Evolutionary conservation across 2,329 filamentous ascomycete species (phyloP).

Genomic region (Aspergillus sp.): DNA sequence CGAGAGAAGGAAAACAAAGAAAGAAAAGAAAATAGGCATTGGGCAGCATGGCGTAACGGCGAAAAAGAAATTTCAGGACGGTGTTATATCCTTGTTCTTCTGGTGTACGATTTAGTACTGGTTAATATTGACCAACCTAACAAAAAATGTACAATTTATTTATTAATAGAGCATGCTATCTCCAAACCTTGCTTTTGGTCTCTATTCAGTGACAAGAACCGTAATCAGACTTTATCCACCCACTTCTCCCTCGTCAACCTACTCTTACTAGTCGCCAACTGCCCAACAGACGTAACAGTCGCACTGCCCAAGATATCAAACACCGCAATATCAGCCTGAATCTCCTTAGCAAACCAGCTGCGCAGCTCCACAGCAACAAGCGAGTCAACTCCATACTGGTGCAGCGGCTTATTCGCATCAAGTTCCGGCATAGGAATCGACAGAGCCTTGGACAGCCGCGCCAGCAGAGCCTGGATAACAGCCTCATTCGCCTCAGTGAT

Average conservation of each 20-base stretch:
- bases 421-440: neutral
- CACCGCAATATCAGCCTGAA: conserved; percentile 6
- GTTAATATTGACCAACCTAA: conserved; percentile 11
- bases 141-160: conserved; percentile 10
- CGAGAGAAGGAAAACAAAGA: conserved; percentile 3
- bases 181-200: too few relatives aligned
- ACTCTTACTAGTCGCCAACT: neutral
- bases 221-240: neutral
- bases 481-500: neutral
- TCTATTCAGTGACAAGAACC: too few relatives aligned
- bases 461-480: neutral
- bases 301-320: conserved; percentile 1
- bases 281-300: neutral
- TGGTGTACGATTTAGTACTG: conserved; percentile 12
- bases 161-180: neutral
- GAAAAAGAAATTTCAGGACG: conserved; percentile 28
- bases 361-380: conserved; percentile 8
- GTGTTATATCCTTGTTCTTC: conserved; percentile 12
- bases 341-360: conserved; percentile 1
- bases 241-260: neutral
- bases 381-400: neutral
- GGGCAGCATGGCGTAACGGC: conserved; percentile 42
- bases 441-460: neutral
- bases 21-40: conserved; percentile 26
- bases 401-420: neutral